phyloP scores from a whole-genome alignment of 2,329 filamentous ascomycete genomes.

The Claviceps pazoutovae region DNA sequence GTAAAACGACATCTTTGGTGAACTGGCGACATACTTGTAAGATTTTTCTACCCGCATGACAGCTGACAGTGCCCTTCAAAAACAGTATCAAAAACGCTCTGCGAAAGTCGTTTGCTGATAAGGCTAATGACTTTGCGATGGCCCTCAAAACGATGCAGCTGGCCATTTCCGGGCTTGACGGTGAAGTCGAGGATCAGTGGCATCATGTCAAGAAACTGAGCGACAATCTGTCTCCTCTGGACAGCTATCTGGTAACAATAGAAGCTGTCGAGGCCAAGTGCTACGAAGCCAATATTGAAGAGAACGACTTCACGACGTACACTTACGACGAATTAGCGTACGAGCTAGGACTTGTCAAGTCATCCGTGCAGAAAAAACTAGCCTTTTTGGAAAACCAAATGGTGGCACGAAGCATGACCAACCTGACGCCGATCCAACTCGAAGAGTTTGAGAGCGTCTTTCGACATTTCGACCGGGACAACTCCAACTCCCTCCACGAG shows the following conservation, averaged over 20 bases:
- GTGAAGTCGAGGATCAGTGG: slow-evolving; percentile 89
- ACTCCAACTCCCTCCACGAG: slow-evolving; percentile 79
- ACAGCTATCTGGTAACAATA: slow-evolving; percentile 81
- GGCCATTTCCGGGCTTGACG: slow-evolving; percentile 92
- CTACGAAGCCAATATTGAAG: slow-evolving; percentile 92
- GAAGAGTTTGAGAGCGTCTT: slow-evolving; percentile 99
- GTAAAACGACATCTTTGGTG: slow-evolving; percentile 15
- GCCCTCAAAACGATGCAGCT: slow-evolving; percentile 89
- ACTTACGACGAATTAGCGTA: slow-evolving; percentile 94
- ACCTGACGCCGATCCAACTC: slow-evolving; percentile 91
- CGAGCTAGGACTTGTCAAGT: slow-evolving; percentile 81
- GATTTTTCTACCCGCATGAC: not conserved
- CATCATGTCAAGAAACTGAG: slow-evolving; percentile 75
- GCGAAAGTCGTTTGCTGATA: slow-evolving; percentile 86
- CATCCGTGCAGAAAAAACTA: slow-evolving; percentile 89
- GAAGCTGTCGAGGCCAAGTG: slow-evolving; percentile 77
- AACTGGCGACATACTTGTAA: not conserved
- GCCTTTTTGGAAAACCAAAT: slow-evolving; percentile 97
- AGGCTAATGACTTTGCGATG: slow-evolving; percentile 94
- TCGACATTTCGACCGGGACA: slow-evolving; percentile 90
- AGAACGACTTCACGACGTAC: slow-evolving; percentile 99
- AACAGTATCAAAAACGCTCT: slow-evolving; percentile 83
- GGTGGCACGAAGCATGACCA: slow-evolving; percentile 96
- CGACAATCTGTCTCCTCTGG: slow-evolving; percentile 75
- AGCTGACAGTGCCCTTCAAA: slow-evolving; percentile 16